Base-by-base conservation (phyloP, 495 filamentous ascomycete species). In the Aspergillus olivimuriae region DNA sequence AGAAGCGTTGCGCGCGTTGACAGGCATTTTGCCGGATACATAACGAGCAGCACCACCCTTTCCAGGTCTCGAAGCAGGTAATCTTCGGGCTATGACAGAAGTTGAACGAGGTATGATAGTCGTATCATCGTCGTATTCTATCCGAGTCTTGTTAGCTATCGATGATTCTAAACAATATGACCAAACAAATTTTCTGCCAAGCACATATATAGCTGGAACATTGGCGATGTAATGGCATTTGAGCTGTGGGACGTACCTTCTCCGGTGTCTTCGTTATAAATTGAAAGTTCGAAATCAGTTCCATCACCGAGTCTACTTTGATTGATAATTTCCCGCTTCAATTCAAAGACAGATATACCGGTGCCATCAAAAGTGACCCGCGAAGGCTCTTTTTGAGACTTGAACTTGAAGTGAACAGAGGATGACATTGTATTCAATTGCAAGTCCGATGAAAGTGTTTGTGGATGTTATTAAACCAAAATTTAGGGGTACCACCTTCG, bases 361-460 rank as follows among this genome's bases (percentile, higher is more conserved):
- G 92, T 96, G 58, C 92, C 92, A 70, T 99, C 92, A 70, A 99
- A 99, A 55, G 87, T 84, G 47, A 99, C 87, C 60, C 89, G 76
- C 17, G 87, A 84, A 43, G 91, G 87, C 63, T 97, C 94, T 69
- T 91, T 95, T 62, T 92, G 87, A 46, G 91, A 96, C 75, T 96
- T 97, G 85, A 97, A 99, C 72, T 94, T 95, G 85, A 95, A 97
- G 72, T 95, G 96, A 62, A 99, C 90, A 50, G 89, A 96, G 43
- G 94, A 96, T 68, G 90, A 77, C 92, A 98, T 98, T 70, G 64
- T 67, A 70, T 70, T 68, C 62, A 65, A 63, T 56, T 83, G 69
- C 56, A 60, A 43, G 58, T 47, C 52, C 55, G 56, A 62, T 44
- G 53, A 55, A 50, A 51, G 50, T 52, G 53, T 47, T 53, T 41